These are phyloP conservation scores for Oemleria cerasiformis DNA, from an alignment of 306 rosid genomes.

Conservation along the genomic window DNA sequence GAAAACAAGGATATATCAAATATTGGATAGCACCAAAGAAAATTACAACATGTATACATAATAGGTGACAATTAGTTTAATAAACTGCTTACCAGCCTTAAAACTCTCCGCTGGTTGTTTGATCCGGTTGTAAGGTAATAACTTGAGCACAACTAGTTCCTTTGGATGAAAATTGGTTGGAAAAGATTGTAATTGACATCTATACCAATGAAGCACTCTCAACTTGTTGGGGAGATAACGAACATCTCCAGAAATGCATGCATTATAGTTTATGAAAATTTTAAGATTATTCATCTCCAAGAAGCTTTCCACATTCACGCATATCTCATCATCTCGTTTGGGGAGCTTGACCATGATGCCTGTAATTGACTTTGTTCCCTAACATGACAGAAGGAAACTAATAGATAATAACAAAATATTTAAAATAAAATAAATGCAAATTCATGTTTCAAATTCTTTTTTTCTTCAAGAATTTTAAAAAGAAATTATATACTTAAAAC, in stretches of 20 bases:
- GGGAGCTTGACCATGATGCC: background rate
- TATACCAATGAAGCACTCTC: conserved; percentile 34
- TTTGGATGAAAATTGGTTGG: conserved; percentile 32
- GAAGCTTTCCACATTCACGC: conserved; percentile 21
- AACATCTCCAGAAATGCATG: conserved; percentile 18
- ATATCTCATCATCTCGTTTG: conserved; percentile 1
- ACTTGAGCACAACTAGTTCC: conserved; percentile 26
- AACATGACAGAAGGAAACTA: background rate
- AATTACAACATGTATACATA: conserved; percentile 1
- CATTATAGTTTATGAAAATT: conserved; percentile 29
- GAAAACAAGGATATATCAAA: background rate
- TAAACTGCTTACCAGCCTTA: conserved; percentile 7
- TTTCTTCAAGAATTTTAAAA: too few relatives aligned
- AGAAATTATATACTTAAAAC: background rate
- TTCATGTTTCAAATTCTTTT: background rate
- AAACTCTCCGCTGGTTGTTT: conserved; percentile 14
- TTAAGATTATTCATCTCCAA: conserved; percentile 23
- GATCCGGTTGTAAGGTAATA: conserved; percentile 24
- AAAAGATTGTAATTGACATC: conserved; percentile 22
- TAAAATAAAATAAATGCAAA: background rate
- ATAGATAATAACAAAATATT: conserved; percentile 21
- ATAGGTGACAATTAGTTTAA: background rate
- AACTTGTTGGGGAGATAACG: conserved; percentile 32
- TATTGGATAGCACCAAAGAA: background rate
- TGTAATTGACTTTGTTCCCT: background rate